phyloP scores from a whole-genome alignment of 768 basidiomycete genomes.

The Leccinum pellstonianum region DNA sequence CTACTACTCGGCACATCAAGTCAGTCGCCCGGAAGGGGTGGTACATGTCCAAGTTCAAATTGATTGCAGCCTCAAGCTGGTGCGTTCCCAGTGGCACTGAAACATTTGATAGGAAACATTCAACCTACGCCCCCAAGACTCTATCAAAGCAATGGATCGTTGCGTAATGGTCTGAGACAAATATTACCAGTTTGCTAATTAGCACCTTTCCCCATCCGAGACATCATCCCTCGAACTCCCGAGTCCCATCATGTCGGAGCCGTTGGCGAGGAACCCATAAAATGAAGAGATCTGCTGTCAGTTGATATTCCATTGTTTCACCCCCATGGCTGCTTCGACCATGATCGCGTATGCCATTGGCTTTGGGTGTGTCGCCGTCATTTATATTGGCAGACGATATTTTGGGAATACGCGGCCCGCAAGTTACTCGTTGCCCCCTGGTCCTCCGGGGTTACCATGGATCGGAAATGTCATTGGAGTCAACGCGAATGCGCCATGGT shows the following conservation, averaged over 20 bases:
- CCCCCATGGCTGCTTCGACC: neutral
- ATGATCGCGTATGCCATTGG: neutral
- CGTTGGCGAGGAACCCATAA: neutral
- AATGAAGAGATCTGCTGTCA: neutral
- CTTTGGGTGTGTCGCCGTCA: neutral
- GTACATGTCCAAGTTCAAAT: too few relatives aligned
- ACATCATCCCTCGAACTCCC: neutral
- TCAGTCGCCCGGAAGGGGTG: too few relatives aligned
- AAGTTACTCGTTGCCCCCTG: neutral
- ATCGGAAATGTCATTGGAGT: neutral
- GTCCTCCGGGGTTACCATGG: constrained; percentile 2
- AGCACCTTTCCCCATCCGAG: neutral
- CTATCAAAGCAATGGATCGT: neutral
- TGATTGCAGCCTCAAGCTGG: too few relatives aligned
- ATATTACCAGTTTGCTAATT: neutral
- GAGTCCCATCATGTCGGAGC: neutral
- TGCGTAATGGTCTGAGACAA: neutral
- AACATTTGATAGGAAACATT: neutral
- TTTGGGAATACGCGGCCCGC: neutral
- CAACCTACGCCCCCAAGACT: neutral
- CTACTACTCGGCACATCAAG: too few relatives aligned
- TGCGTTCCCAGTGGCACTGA: neutral
- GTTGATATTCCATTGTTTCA: neutral
- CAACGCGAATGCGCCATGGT: neutral
- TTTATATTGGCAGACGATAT: neutral